Evolutionary conservation across 495 filamentous ascomycete species (phyloP).

Genomic region (Saxophila tyrrhenica): DNA sequence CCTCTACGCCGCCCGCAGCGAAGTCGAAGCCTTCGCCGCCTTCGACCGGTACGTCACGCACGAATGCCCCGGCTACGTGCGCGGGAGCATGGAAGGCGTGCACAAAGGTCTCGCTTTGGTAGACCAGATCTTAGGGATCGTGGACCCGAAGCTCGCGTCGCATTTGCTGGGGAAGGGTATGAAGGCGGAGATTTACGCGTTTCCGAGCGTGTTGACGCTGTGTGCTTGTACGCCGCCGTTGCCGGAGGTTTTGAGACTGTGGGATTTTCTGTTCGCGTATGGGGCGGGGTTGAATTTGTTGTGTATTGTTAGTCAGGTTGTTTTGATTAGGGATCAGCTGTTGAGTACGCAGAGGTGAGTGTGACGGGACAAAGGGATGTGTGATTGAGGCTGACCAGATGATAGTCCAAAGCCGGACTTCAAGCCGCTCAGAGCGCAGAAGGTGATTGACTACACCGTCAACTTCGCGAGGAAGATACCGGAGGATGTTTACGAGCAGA

Average conservation of each 20-base stretch:
- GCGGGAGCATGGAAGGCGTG: constrained; percentile 93
- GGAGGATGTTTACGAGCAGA: constrained; percentile 74
- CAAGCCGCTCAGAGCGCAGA: constrained; percentile 67
- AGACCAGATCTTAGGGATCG: constrained; percentile 77
- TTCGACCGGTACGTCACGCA: constrained; percentile 81
- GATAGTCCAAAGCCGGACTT: constrained; percentile 81
- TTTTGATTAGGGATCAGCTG: constrained; percentile 75
- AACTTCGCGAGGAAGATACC: constrained; percentile 76
- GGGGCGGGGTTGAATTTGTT: constrained; percentile 89
- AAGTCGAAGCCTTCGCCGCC: constrained; percentile 85
- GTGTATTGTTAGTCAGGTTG: constrained; percentile 93
- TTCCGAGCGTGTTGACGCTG: constrained; percentile 86
- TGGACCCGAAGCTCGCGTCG: constrained; percentile 74
- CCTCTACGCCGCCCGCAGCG: constrained; percentile 85
- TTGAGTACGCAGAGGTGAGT: constrained; percentile 67
- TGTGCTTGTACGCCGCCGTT: constrained; percentile 96
- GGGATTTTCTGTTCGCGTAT: constrained; percentile 97
- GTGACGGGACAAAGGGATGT: too few relatives aligned
- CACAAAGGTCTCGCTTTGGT: constrained; percentile 85
- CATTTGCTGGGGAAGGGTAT: constrained; percentile 78
- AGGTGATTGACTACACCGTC: constrained; percentile 57
- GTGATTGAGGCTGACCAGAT: constrained; percentile 13
- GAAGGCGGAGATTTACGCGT: constrained; percentile 92
- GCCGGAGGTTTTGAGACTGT: constrained; percentile 86
- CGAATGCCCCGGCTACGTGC: constrained; percentile 88